Percentiles rank a stretch among this genome's conserved stretches.
Conservation (phyloP, 2,329 filamentous ascomycete species). For the Amesomyces nigricolor region DNA sequence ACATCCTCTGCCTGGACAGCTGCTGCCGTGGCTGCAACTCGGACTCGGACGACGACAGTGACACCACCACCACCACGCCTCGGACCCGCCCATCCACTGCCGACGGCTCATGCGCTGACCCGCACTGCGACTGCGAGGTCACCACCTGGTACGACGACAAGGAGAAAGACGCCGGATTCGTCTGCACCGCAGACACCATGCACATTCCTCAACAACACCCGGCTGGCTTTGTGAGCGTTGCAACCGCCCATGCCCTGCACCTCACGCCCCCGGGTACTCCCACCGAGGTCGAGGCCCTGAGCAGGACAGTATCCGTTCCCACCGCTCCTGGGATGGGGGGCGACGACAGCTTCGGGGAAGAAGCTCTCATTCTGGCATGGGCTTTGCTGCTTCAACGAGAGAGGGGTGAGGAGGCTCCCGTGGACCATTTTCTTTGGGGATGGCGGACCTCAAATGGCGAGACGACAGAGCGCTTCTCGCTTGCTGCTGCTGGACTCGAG, state of each 20-base stretch:
- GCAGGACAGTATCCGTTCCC: constrained; percentile 7
- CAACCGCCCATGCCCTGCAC: not conserved
- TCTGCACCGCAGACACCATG: constrained; percentile 1
- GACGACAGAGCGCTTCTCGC: constrained; percentile 8
- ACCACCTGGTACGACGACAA: not conserved
- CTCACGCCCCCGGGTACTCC: not conserved
- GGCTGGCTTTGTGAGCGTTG: constrained; percentile 4
- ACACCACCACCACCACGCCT: not conserved
- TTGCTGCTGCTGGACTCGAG: constrained; percentile 5
- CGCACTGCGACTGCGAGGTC: not conserved
- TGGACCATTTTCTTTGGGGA: constrained; percentile 12
- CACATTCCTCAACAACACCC: constrained; percentile 9
- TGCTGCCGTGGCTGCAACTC: not conserved
- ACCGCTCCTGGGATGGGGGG: not conserved
- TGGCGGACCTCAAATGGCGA: not conserved
- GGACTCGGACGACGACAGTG: not conserved
- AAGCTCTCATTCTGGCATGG: constrained; percentile 8
- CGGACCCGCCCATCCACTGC: not conserved
- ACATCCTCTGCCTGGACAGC: constrained; percentile 3
- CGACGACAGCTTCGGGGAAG: not conserved
- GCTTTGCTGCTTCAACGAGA: constrained; percentile 11
- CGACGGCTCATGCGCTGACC: not conserved
- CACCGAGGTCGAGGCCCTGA: not conserved
- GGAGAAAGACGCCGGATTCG: not conserved
- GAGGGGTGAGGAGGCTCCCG: constrained; percentile 3